Base-by-base conservation (phyloP, 2,329 filamentous ascomycete species). In the Epicoccum nigrum region DNA sequence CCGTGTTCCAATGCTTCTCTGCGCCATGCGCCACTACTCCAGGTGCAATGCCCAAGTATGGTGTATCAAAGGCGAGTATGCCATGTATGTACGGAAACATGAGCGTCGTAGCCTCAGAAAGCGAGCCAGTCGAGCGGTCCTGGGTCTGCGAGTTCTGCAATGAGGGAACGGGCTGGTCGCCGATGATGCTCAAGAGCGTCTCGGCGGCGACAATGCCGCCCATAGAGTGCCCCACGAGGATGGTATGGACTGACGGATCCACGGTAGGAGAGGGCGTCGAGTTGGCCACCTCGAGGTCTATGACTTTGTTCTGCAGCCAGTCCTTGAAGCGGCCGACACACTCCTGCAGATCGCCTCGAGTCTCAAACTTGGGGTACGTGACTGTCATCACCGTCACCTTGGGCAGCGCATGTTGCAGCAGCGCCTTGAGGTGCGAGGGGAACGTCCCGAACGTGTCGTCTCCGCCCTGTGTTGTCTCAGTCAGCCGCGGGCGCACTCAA, bases 41-140 rank as follows among this genome's bases (percentile, higher is more conserved):
- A 0, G 90, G 89, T 17, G 87, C 84, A 58, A 92, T 91, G 50
- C 89, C 89, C 1, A 94, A 82, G 71, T 89, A 99, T 1, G 94
- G 94, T 1, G 94, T 99, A 75, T 97, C 93, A 70, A 97, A 96
- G 42, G 92, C 90, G 39, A 97, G 82, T 20, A 97, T 84, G 60
- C 89, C 93, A 74, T 93, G 89, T 59, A 97, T 86, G 72, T 92
- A 93, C 1, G 93, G 93, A 71, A 97, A 97, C 88, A 97, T 93
- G 70, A 96, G 85, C 25, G 76, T 74, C 64, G 83, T 87, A 53
- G 84, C 76, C 8, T 71, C 65, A 1, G 62, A 55, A 20, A 71
- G 69, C 15, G 70, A 69, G 7, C 63, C 60, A 7, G 65, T 63
- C 19, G 71, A 70, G 32, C 68, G 56, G 19, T 44, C 39, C 15